Percentiles rank a stretch among this genome's conserved stretches.
phyloP scores from a whole-genome alignment of 257 asterid species.

The Plantago elongata region DNA sequence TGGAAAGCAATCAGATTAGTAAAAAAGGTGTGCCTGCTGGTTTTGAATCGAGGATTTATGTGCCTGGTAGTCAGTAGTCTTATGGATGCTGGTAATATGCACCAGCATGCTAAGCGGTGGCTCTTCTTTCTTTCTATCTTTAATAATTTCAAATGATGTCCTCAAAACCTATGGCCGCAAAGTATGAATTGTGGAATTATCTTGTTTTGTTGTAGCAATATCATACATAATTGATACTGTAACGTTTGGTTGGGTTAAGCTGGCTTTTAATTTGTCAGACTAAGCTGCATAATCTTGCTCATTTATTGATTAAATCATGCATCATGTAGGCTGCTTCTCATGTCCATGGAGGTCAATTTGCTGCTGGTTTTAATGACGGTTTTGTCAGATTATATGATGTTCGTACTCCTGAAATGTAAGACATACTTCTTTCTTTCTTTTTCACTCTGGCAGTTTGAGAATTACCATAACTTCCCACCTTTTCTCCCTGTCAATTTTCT shows the following conservation, averaged over 20 bases:
- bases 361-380: slow-evolving; percentile 91
- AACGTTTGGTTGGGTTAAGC: not conserved
- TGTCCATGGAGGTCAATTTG: slow-evolving; percentile 87
- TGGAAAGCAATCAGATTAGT: no score
- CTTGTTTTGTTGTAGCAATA: not conserved
- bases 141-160: not conserved
- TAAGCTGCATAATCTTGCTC: slow-evolving; percentile 7
- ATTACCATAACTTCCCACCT: slow-evolving; percentile 1
- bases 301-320: slow-evolving; percentile 10
- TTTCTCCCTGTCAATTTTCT: no score
- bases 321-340: slow-evolving; percentile 74
- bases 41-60: no score
- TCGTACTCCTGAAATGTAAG: slow-evolving; percentile 86
- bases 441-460: slow-evolving; percentile 4
- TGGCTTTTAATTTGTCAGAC: not conserved
- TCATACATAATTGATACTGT: slow-evolving; percentile 2
- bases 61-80: no score
- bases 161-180: not conserved
- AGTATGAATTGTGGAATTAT: not conserved
- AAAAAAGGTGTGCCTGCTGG: no score
- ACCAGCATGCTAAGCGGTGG: no score
- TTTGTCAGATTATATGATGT: slow-evolving; percentile 68
- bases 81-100: no score
- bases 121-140: not conserved
- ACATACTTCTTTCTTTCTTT: not conserved